Base-by-base conservation (phyloP, 176 grass and related monocot genomes). In the Puccinellia tenuiflora region DNA sequence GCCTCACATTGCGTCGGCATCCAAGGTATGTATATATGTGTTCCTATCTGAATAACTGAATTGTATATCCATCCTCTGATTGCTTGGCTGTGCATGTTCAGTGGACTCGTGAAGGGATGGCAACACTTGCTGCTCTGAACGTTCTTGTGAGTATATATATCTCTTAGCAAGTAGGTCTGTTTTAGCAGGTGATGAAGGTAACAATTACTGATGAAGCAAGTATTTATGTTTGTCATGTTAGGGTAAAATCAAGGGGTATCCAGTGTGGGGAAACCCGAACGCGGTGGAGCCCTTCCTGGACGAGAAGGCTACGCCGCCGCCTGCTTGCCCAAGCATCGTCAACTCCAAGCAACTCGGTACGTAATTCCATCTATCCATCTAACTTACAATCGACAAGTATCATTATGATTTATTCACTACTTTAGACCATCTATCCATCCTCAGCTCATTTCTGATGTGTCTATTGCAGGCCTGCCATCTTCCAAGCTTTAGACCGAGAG, bases 61-160 rank as follows among this genome's bases (percentile, higher is more conserved):
- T 46, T 15, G 43, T 2, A 45, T 13, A 13, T 21, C 5, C 15
- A 17, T 31, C 62, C 7, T 66, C 62, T 66, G 63, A 2, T 37
- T 68, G 31, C 1, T 4, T 21, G 28, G 11, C 11, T 57, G 0
- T 5, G 26, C 5, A 16, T 7, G 31, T 83, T 56, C 82, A 94
- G 94, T 97, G 90, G 92, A 94, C 94, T 20, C 94, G 94, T n/a
- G 92, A 97, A 79, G 92, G 92, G 86, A 97, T 97, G 94, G 90
- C 94, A 22, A 90, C 96, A 10, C 96, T 98, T 85, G 43, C 92
- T 74, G 96, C 92, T 82, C 86, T 98, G 26, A 98, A 98, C 84
- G 92, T 98, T 54, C 86, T 98, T 67, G 96, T 95, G 88, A 88
- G 96, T 60, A 46, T 42, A n/a, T n/a, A 56, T 43, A 12, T 22